phyloP scores from a whole-genome alignment of 345 rosid species.

The Psidium friedrichsthalianum region DNA sequence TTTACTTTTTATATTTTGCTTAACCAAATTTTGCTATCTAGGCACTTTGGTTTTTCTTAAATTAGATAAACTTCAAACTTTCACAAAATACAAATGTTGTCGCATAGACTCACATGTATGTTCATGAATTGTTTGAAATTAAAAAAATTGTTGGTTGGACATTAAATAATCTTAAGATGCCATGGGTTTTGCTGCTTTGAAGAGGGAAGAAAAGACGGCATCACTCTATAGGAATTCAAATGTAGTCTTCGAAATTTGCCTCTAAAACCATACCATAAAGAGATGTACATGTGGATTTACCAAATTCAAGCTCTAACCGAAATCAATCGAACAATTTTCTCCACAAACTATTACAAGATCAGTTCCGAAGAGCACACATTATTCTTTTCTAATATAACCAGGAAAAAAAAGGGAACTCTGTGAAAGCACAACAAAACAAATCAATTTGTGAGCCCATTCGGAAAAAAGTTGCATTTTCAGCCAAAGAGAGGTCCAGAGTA shows the following conservation, averaged over 20 bases:
- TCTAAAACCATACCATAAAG: not conserved
- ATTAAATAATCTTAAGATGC: too few relatives aligned
- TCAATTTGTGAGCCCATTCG: not conserved
- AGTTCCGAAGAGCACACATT: not conserved
- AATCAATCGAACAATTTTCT: not conserved
- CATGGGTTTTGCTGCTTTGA: too few relatives aligned
- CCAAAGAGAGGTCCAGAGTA: not conserved
- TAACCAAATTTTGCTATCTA: not conserved
- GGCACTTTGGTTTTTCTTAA: not conserved
- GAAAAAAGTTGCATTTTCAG: not conserved
- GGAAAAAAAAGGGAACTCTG: not conserved
- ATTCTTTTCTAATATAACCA: not conserved
- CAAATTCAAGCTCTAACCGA: not conserved
- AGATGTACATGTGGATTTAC: not conserved
- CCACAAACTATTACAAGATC: not conserved
- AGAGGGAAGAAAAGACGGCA: not conserved
- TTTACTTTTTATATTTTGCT: not conserved
- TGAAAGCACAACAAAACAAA: not conserved
- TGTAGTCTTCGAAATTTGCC: not conserved
- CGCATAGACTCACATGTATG: not conserved
- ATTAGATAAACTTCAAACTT: not conserved
- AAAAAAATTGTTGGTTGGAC: too few relatives aligned
- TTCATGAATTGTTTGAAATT: too few relatives aligned
- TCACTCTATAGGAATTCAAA: not conserved
- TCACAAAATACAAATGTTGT: not conserved